Evolutionary conservation across 2,329 filamentous ascomycete species (phyloP).

Genomic region (Ustilaginoidea virens): DNA sequence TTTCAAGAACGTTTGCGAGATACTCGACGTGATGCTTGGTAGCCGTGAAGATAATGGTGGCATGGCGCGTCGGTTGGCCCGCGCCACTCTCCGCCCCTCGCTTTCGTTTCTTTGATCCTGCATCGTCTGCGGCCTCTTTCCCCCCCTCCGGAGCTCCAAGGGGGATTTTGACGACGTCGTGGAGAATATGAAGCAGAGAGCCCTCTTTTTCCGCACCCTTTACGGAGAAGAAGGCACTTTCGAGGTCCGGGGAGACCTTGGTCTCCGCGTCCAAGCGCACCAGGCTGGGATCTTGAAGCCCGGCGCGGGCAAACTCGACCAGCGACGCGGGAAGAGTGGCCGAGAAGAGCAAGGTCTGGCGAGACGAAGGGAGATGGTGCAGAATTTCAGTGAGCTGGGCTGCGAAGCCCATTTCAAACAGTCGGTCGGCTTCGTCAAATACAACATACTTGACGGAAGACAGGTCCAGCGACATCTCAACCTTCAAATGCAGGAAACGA

Average conservation of each 20-base stretch:
- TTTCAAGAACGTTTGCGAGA: constrained; percentile 60
- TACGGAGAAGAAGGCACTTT: constrained; percentile 86
- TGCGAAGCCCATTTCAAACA: constrained; percentile 98
- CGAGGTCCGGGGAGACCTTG: constrained; percentile 90
- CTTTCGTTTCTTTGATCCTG: constrained; percentile 56
- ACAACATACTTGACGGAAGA: constrained; percentile 87
- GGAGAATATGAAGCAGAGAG: constrained; percentile 72
- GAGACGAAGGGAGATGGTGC: constrained; percentile 64
- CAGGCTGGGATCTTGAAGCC: constrained; percentile 79
- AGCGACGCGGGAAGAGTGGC: constrained; percentile 87
- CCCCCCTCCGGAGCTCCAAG: constrained; percentile 41
- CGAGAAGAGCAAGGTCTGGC: constrained; percentile 89
- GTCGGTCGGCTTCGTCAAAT: constrained; percentile 90
- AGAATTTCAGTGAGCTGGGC: constrained; percentile 87
- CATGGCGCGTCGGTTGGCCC: constrained; percentile 67
- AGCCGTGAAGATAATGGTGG: constrained; percentile 86
- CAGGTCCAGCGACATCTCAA: constrained; percentile 89
- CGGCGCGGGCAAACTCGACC: constrained; percentile 89
- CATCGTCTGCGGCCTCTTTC: constrained; percentile 29
- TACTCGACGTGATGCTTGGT: constrained; percentile 99
- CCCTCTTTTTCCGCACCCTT: constrained; percentile 92
- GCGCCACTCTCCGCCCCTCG: constrained; percentile 35
- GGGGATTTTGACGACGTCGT: constrained; percentile 88
- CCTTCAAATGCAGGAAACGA: constrained; percentile 89
- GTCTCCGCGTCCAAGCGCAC: constrained; percentile 86